Conservation (phyloP, 768 basidiomycete genomes). For the Hericium alpestre region DNA sequence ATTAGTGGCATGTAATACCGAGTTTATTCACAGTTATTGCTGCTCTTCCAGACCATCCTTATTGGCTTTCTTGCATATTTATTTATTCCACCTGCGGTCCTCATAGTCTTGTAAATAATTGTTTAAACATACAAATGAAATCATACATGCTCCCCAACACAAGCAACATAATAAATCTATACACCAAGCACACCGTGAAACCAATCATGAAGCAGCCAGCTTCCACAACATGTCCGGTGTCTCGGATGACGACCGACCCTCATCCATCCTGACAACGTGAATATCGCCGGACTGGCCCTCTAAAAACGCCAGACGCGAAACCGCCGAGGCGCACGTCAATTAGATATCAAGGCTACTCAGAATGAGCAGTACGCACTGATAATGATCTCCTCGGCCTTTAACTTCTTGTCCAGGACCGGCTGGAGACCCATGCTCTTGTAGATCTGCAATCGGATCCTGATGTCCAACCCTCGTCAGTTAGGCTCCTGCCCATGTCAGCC, state of each 20-base stretch:
- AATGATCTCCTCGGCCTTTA: conserved; percentile 47
- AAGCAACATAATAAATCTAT: too few relatives aligned
- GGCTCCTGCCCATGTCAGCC: background rate
- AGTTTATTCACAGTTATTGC: background rate
- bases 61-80: background rate
- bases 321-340: conserved; percentile 6
- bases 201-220: conserved; percentile 1
- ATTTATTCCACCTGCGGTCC: too few relatives aligned
- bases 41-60: background rate
- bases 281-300: conserved; percentile 8
- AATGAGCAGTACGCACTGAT: conserved; percentile 43
- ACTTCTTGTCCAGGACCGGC: conserved; percentile 45
- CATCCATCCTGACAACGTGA: conserved; percentile 6
- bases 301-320: background rate
- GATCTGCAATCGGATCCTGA: conserved; percentile 55
- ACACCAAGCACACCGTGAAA: too few relatives aligned
- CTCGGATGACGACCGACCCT: background rate
- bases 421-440: conserved; percentile 68
- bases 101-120: too few relatives aligned
- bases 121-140: background rate
- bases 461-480: background rate
- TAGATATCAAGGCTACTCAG: background rate
- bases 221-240: conserved; percentile 8
- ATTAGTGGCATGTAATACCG: background rate
- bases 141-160: background rate